Base-by-base conservation (phyloP, 208 protist genomes). In the Trypanosoma caninum region DNA sequence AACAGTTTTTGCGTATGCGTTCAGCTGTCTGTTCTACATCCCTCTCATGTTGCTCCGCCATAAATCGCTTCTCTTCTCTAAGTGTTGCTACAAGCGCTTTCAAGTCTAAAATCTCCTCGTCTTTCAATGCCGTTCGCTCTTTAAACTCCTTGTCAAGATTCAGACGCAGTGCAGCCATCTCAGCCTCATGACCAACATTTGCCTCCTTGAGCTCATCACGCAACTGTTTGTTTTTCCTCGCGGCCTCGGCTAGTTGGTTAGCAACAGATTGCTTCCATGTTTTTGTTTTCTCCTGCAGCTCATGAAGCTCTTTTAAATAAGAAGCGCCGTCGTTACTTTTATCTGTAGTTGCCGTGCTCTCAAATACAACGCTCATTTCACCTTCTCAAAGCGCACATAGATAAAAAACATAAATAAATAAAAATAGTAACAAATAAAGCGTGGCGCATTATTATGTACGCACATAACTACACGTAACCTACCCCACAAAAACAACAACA, bases 81-180 rank as follows among this genome's bases (percentile, higher is more conserved):
- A 94, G 64, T 30, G 53, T 6, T 0, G 45, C 48, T 18, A 68
- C 34, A 31, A 75, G 63, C 40, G 35, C 3, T 33, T 75, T 58
- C 41, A 89, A 50, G 28, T 48, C 23, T 28, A 50, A 57, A 51
- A 85, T 46, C 60, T 85, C 81, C 42, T 93, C 81, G 35, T 76
- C 70, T 45, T 85, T 76, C 59, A 87, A 51, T 28, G 27, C 37
- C 0, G 76, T 87, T 7, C 81, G 70, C 59, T 93, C 87, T 48
- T 85, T 72, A 46, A 89, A 88, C 53, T 93, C 87, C 8, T 77
- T 73, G 14, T 71, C 61, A 27, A 87, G 71, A 48, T 89, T 71
- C 55, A 89, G 57, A 2, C 83, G 75, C 33, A 89, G 42, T 11
- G 55, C 68, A 10, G 53, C 53, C 35, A 89, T 66, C 14, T 73